Conservation (phyloP, 169 alveolate species). For the Amoebophrya sp. region DNA sequence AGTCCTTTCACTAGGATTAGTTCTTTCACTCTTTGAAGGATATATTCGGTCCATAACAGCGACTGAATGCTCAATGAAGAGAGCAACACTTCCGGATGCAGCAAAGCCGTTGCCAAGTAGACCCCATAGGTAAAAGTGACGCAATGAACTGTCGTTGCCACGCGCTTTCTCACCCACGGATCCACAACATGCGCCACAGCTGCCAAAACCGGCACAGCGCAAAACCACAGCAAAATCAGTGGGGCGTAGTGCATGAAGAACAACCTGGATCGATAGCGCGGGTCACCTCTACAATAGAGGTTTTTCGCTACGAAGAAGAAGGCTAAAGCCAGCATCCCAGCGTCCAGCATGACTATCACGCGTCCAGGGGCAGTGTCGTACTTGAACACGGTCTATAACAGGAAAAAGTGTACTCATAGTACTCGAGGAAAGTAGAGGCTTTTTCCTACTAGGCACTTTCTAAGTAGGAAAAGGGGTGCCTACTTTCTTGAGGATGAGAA, state of each 20-base stretch:
- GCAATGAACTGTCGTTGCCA: background rate
- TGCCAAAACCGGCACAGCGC: background rate
- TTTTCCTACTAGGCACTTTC: too few species aligned
- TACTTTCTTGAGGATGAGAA: too few species aligned
- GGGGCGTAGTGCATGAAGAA: background rate
- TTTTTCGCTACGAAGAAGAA: background rate
- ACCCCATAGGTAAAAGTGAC: background rate
- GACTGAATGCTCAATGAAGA: too few species aligned
- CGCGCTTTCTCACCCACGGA: slow-evolving; percentile 11
- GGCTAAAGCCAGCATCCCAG: background rate
- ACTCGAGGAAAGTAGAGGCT: too few species aligned
- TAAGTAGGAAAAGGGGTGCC: too few species aligned
- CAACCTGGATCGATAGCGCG: background rate
- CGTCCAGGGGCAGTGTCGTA: slow-evolving; percentile 8
- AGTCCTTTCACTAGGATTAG: too few species aligned
- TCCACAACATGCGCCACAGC: background rate
- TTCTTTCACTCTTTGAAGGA: too few species aligned
- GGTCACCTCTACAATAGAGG: background rate
- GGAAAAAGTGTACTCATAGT: too few species aligned
- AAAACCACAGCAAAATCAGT: background rate
- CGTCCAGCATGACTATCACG: background rate
- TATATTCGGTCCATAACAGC: too few species aligned
- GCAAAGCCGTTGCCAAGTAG: background rate
- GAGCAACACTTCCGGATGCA: too few species aligned
- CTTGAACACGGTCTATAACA: too few species aligned